A percentile compares a stretch with the other conserved stretches of the same genome.
Conservation (phyloP, 2,329 filamentous ascomycete genomes). For the Drechslera avenae region DNA sequence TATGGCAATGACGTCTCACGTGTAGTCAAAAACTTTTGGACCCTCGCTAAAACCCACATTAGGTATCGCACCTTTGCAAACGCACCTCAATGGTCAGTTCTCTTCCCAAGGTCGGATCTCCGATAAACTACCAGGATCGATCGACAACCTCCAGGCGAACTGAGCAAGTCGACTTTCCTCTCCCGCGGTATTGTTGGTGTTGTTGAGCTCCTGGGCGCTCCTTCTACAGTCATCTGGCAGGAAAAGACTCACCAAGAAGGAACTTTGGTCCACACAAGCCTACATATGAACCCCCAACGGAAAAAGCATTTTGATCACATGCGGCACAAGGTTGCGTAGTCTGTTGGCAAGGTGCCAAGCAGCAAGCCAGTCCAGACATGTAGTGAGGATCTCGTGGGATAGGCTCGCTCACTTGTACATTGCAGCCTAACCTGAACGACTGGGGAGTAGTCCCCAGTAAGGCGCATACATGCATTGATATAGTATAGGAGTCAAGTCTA, state of each 20-base stretch:
- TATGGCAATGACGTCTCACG: slow-evolving; percentile 24
- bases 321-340: too few species aligned
- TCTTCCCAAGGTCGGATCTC: slow-evolving; percentile 15
- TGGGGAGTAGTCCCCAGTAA: not conserved
- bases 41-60: slow-evolving; percentile 35
- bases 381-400: not conserved
- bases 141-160: slow-evolving; percentile 10
- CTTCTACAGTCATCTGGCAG: not conserved
- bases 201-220: slow-evolving; percentile 9
- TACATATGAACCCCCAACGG: not conserved
- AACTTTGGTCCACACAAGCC: not conserved
- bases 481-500: slow-evolving; percentile 8
- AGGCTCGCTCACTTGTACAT: not conserved
- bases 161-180: slow-evolving; percentile 19
- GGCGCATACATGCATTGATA: slow-evolving; percentile 7
- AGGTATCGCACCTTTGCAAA: slow-evolving; percentile 21
- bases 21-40: slow-evolving; percentile 32
- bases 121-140: slow-evolving; percentile 8
- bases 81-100: slow-evolving; percentile 18
- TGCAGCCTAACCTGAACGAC: slow-evolving; percentile 9
- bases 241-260: not conserved
- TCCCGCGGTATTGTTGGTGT: not conserved
- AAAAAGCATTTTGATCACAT: not conserved
- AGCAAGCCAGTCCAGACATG: too few species aligned
- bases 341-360: too few species aligned